Conservation (phyloP, 305 asterid genomes). For the Fraxinus nigra region DNA sequence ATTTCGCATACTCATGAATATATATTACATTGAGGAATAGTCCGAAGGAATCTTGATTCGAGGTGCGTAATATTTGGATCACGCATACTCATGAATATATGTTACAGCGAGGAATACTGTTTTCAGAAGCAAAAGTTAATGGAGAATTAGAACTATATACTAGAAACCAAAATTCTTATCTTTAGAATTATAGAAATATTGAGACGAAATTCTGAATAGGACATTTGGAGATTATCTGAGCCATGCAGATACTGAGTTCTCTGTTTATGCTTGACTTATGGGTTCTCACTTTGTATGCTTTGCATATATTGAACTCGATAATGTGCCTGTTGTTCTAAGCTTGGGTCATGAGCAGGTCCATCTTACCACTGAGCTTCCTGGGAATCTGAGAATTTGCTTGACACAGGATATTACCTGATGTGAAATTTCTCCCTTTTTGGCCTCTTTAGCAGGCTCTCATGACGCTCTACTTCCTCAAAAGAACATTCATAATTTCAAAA, state of each 20-base stretch:
- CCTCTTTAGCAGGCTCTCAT: not conserved
- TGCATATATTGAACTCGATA: not conserved
- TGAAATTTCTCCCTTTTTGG: not conserved
- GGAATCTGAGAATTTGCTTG: not conserved
- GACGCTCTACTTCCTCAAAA: not conserved
- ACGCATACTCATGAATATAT: not conserved
- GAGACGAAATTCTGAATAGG: not conserved
- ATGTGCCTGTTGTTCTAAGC: not conserved
- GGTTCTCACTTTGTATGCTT: not conserved
- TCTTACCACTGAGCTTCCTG: not conserved
- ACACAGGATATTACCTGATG: not conserved
- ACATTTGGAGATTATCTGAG: not conserved
- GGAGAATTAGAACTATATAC: not conserved
- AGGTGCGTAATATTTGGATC: not conserved
- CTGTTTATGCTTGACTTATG: not conserved
- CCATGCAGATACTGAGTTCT: not conserved
- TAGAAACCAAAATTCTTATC: not conserved
- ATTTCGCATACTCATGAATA: not conserved
- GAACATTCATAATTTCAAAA: not conserved
- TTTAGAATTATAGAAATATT: not conserved
- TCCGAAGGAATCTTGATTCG: conserved; percentile 13
- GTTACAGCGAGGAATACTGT: not conserved
- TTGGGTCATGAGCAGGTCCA: not conserved
- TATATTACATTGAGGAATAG: not conserved
- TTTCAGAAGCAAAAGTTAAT: not conserved